A percentile compares a stretch with the other conserved stretches of the same genome.
These are phyloP conservation scores for Macrophomina phaseolina DNA, from an alignment of 2,329 filamentous ascomycete genomes.

Conservation along the genomic window DNA sequence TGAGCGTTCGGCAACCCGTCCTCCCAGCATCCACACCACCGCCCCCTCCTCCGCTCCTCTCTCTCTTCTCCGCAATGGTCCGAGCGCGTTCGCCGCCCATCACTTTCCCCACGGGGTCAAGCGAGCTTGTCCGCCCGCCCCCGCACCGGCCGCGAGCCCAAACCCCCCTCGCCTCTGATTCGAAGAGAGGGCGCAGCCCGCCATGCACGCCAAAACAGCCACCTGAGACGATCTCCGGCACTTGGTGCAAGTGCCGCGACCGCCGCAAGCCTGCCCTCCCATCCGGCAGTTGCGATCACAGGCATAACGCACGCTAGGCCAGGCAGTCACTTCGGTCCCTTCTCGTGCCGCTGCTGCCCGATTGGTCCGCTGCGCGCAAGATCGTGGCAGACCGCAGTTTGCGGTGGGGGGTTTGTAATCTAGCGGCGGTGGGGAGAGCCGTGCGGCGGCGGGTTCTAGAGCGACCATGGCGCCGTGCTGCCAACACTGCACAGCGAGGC, in stretches of 20 bases:
- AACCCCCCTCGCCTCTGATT: background rate
- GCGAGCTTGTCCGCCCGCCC: background rate
- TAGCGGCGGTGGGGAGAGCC: too few relatives aligned
- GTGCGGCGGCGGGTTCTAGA: background rate
- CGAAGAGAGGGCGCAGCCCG: background rate
- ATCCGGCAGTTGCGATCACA: constrained; percentile 1
- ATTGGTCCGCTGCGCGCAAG: background rate
- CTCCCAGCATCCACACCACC: too few relatives aligned
- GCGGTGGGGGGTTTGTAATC: too few relatives aligned
- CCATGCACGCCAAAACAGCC: background rate
- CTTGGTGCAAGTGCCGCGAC: background rate
- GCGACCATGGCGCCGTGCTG: background rate
- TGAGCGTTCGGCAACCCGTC: too few relatives aligned
- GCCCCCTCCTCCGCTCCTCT: background rate
- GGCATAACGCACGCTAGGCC: background rate
- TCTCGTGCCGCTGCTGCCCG: background rate
- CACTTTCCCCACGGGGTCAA: background rate
- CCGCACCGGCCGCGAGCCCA: background rate
- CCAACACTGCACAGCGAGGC: too few relatives aligned
- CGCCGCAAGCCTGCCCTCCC: too few relatives aligned
- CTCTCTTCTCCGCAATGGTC: background rate
- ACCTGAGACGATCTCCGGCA: constrained; percentile 6
- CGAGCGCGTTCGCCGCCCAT: background rate
- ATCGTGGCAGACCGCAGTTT: background rate
- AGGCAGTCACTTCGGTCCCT: too few relatives aligned